Evolutionary conservation across 148 eudicot species (phyloP).

Genomic region (Gaultheria prostrata): DNA sequence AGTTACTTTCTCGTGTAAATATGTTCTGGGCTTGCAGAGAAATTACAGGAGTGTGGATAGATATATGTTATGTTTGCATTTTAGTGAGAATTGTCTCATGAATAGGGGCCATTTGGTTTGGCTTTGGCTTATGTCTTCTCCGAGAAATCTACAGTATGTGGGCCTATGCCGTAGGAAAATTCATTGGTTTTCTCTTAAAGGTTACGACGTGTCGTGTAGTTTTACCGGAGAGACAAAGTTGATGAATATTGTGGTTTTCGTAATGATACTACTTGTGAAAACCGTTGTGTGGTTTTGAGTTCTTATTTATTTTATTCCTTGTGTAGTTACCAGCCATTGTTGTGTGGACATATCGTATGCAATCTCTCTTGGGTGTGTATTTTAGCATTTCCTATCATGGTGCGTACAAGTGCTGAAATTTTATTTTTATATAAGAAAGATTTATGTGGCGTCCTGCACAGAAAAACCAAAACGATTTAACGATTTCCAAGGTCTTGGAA

Average conservation of each 20-base stretch:
- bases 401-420: neutral
- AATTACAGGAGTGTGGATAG: neutral
- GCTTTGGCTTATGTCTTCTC: neutral
- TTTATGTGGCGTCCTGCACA: neutral
- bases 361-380: neutral
- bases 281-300: neutral
- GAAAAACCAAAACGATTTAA: neutral
- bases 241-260: neutral
- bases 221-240: neutral
- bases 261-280: neutral
- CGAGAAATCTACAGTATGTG: neutral
- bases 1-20: neutral
- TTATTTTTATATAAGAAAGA: neutral
- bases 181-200: neutral
- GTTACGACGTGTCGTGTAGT: neutral
- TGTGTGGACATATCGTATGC: neutral
- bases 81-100: neutral
- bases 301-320: neutral
- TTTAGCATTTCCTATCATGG: neutral
- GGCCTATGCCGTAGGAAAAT: neutral
- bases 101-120: neutral
- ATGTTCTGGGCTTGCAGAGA: neutral
- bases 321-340: neutral
- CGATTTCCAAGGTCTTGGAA: neutral
- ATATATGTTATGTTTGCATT: neutral